Conservation (phyloP, 2,329 filamentous ascomycete species). For the Knufia fluminis region DNA sequence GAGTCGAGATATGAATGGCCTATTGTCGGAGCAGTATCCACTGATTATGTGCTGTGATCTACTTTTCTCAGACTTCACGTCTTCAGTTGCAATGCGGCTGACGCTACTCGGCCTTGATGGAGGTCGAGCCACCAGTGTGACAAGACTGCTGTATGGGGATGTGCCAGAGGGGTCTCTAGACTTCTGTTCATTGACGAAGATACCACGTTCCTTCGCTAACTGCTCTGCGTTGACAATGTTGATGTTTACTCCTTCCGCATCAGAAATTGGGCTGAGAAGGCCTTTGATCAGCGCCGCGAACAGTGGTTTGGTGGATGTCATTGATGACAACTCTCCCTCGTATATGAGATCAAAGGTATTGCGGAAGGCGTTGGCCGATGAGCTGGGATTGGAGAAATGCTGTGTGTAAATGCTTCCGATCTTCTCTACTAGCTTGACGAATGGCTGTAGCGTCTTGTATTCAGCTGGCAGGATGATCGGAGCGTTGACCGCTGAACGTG, state of each 20-base stretch:
- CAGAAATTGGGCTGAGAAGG: constrained; percentile 59
- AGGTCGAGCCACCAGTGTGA: constrained; percentile 54
- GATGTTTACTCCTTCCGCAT: constrained; percentile 56
- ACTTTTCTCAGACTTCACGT: constrained; percentile 10
- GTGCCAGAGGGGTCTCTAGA: constrained; percentile 53
- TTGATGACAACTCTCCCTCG: constrained; percentile 61
- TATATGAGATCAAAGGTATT: constrained; percentile 69
- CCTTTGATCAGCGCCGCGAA: constrained; percentile 74
- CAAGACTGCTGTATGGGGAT: constrained; percentile 52
- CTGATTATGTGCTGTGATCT: constrained; percentile 44
- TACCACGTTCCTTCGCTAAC: constrained; percentile 66
- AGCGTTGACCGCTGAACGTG: constrained; percentile 69
- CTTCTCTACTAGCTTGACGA: constrained; percentile 65
- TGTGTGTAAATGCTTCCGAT: constrained; percentile 74
- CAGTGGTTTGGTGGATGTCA: constrained; percentile 67
- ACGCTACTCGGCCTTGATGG: constrained; percentile 29
- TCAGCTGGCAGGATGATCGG: constrained; percentile 74
- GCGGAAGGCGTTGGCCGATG: constrained; percentile 41
- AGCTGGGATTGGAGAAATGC: constrained; percentile 45
- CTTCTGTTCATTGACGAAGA: constrained; percentile 66
- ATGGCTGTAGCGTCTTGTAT: constrained; percentile 67
- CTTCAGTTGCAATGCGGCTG: constrained; percentile 23
- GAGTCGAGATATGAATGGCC: constrained; percentile 58
- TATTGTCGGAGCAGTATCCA: constrained; percentile 31
- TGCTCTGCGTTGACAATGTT: constrained; percentile 76